Conservation (phyloP, 768 basidiomycete species). For the Pleurotus ostreatus region DNA sequence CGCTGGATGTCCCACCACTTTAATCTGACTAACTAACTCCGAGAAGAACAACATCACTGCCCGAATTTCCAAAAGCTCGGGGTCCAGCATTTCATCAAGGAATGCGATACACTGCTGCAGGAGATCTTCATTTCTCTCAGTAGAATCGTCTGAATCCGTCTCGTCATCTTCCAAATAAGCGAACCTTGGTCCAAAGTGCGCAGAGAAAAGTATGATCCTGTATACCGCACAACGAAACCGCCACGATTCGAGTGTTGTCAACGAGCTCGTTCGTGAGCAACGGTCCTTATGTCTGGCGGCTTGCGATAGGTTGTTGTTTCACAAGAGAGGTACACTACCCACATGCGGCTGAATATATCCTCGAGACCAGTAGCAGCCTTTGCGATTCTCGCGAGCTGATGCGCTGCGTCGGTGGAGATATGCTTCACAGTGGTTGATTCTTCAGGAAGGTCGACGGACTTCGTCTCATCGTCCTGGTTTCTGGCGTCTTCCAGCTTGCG, state of each 20-base stretch:
- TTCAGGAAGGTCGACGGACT: slow-evolving; percentile 6
- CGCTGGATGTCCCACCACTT: neutral
- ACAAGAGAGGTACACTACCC: slow-evolving; percentile 1
- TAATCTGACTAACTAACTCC: neutral
- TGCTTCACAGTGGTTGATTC: neutral
- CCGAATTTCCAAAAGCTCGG: neutral
- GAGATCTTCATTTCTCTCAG: neutral
- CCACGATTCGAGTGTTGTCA: slow-evolving; percentile 18
- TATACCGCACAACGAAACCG: slow-evolving; percentile 20
- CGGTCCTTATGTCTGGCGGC: slow-evolving; percentile 18
- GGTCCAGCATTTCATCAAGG: neutral
- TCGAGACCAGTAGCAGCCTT: slow-evolving; percentile 13
- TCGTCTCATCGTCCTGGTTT: neutral
- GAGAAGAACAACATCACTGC: neutral
- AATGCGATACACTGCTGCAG: neutral
- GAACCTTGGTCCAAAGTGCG: slow-evolving; percentile 4
- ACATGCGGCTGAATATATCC: slow-evolving; percentile 20
- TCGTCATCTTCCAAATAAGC: neutral
- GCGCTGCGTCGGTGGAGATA: slow-evolving; percentile 8
- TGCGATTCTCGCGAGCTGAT: slow-evolving; percentile 4
- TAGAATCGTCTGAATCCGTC: neutral
- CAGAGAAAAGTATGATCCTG: slow-evolving; percentile 15
- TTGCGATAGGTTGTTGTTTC: neutral
- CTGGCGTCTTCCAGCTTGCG: neutral
- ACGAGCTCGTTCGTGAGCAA: slow-evolving; percentile 12